Conservation (phyloP, 2,329 filamentous ascomycete genomes). For the Mycogone perniciosa region DNA sequence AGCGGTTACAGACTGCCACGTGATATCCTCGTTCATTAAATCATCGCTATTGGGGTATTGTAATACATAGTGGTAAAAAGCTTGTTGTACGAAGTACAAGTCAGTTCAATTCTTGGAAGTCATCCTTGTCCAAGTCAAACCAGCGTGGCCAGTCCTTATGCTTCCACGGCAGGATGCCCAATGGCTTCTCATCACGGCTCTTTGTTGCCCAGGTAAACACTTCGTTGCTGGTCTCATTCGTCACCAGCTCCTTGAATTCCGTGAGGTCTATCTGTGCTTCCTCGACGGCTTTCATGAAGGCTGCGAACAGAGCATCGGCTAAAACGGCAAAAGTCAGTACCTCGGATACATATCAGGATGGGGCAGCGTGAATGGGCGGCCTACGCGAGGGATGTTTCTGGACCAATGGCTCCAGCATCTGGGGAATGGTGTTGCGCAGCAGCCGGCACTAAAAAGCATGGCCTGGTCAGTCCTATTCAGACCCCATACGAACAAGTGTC, state of each 20-base stretch:
- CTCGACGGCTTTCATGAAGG: constrained; percentile 42
- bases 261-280: constrained; percentile 45
- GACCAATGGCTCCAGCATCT: constrained; percentile 42
- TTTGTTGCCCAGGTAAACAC: constrained; percentile 47
- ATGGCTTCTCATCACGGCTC: constrained; percentile 48
- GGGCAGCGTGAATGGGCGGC: constrained; percentile 17
- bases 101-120: not conserved
- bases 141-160: constrained; percentile 55
- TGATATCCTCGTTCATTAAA: not conserved
- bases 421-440: constrained; percentile 32
- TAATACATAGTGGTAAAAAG: not conserved
- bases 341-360: not conserved
- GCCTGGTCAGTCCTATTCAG: constrained; percentile 15
- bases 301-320: constrained; percentile 46
- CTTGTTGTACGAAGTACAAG: not conserved
- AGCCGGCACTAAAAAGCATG: constrained; percentile 24
- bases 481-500: not conserved
- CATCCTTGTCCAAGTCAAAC: constrained; percentile 34
- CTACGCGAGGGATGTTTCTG: constrained; percentile 46
- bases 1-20: too few species aligned
- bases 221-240: constrained; percentile 39
- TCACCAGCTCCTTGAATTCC: constrained; percentile 43
- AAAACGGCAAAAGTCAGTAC: not conserved
- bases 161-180: constrained; percentile 53
- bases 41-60: not conserved